phyloP scores from a whole-genome alignment of 1,284 basidiomycete species.

The Sutorius eximius region DNA sequence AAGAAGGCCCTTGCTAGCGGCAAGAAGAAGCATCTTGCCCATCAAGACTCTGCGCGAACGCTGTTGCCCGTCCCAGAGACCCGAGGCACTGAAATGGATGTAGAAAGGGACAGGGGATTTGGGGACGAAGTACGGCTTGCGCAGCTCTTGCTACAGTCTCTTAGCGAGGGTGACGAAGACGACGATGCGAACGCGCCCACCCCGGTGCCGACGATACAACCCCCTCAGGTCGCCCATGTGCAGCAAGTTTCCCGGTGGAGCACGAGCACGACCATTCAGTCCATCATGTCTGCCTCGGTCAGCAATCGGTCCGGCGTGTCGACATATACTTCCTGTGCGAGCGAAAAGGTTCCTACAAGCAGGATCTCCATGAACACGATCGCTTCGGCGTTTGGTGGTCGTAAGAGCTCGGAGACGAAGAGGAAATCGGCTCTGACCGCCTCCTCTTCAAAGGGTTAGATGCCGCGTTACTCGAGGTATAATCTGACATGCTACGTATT shows the following conservation, averaged over 20 bases:
- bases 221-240: slow-evolving; percentile 20
- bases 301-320: slow-evolving; percentile 32
- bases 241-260: slow-evolving; percentile 32
- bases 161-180: slow-evolving; percentile 16
- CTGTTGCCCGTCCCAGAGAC: slow-evolving; percentile 27
- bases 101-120: slow-evolving; percentile 23
- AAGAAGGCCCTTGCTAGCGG: slow-evolving; percentile 18
- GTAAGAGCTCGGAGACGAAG: slow-evolving; percentile 32
- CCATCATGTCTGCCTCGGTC: slow-evolving; percentile 27
- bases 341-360: slow-evolving; percentile 27
- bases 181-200: background rate
- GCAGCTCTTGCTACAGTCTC: slow-evolving; percentile 33
- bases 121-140: slow-evolving; percentile 32
- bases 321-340: slow-evolving; percentile 33
- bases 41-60: slow-evolving; percentile 30
- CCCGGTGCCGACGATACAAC: slow-evolving; percentile 5
- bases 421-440: slow-evolving; percentile 29
- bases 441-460: slow-evolving; percentile 28
- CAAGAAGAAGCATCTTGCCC: slow-evolving; percentile 25
- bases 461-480: slow-evolving; percentile 4
- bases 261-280: slow-evolving; percentile 32
- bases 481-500: background rate
- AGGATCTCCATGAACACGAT: slow-evolving; percentile 34
- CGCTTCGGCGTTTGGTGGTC: slow-evolving; percentile 27
- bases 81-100: slow-evolving; percentile 16